Base-by-base conservation (phyloP, 768 basidiomycete species). In the Lentinula boryana region DNA sequence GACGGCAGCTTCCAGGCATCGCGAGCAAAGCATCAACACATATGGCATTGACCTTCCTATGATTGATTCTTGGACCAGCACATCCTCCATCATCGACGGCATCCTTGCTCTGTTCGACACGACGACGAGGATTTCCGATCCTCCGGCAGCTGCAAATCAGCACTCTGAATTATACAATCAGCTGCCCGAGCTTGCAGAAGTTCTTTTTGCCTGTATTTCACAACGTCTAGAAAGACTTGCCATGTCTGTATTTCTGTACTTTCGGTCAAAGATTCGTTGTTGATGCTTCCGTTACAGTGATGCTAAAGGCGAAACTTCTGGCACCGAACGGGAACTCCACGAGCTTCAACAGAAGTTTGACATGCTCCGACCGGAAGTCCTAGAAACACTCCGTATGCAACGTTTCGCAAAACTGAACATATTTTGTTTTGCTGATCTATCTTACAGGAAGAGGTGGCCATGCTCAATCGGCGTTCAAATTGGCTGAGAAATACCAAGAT, bases 401-500 rank as follows among this genome's bases (percentile, higher is more conserved):
- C 40, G 8, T 36, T 21, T 59, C 41, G 60, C 33, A 56, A 12
- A 0, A 10, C 36, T 3, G 5, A 2, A 32, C 5, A 16, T n/a
- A 13, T 9, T 58, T 36, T 63, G 52, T 15, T 53, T 38, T 32
- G 16, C 31, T 60, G 12, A 38, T 48, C 23, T 31, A 15, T 27
- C 10, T 32, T 8, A 4, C 62, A 95, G 93, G 91, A 9, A 75
- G 78, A 23, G 83, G 83, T 58, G 89, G 86, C 2, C 80, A 88
- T 64, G 80, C 84, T 15, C 74, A 81, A 27, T 76, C 86, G 51
- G 95, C 95, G 0, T 95, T 92, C 70, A 74, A 78, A 12, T 82
- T 98, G 5, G 95, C 95, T 2, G 93, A 96, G 66, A 79, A 87
- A 61, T 94, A 95, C 70, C 82, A 80, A 32, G 96, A 98, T 72